phyloP scores from a whole-genome alignment of 768 basidiomycete species.

The Mycena leptocephala region DNA sequence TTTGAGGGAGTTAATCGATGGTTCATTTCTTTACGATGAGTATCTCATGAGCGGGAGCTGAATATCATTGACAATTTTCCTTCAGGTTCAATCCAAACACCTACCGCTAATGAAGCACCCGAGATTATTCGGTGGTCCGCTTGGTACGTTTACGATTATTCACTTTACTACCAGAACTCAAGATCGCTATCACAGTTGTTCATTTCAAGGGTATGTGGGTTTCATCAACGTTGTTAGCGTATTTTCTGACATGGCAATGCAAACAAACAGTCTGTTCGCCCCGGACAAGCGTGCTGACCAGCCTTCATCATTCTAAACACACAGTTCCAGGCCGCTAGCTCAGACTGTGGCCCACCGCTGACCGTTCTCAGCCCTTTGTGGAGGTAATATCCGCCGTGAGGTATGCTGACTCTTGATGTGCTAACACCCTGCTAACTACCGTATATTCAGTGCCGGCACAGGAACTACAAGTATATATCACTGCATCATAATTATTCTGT shows the following conservation, averaged over 20 bases:
- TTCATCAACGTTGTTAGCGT: background rate
- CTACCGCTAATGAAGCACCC: background rate
- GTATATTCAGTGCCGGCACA: too few species aligned
- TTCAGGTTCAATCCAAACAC: background rate
- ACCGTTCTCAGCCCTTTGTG: too few species aligned
- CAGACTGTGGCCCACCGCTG: background rate
- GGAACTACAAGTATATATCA: too few species aligned
- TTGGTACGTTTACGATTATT: background rate
- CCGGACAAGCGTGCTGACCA: background rate
- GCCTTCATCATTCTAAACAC: background rate
- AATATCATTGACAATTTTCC: background rate
- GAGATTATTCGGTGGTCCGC: background rate
- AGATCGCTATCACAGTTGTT: background rate
- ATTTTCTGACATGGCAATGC: background rate
- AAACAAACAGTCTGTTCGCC: background rate
- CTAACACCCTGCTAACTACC: background rate
- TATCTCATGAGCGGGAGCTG: background rate
- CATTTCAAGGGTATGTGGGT: background rate
- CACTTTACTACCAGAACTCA: background rate
- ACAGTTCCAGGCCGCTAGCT: background rate
- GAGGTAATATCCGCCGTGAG: background rate
- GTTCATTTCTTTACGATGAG: background rate
- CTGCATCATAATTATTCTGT: too few species aligned
- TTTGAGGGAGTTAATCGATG: background rate
- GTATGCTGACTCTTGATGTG: background rate